Conservation (phyloP, 2,329 filamentous ascomycete genomes). For the Teratosphaeria epicoccoides region DNA sequence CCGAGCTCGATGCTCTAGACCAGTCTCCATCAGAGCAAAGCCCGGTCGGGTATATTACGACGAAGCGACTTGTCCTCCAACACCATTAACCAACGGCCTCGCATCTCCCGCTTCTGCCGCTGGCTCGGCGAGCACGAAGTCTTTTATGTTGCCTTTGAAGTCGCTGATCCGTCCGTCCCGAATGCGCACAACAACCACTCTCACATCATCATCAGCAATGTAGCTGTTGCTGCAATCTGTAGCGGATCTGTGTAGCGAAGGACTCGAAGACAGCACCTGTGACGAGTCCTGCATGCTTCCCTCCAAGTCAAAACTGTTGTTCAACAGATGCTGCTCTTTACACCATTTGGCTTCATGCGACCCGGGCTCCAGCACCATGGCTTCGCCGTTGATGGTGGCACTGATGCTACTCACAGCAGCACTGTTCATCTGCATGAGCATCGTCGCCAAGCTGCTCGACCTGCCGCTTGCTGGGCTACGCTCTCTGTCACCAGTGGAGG, state of each 20-base stretch:
- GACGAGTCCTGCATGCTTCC: background rate
- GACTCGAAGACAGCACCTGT: conserved; percentile 13
- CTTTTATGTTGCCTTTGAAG: conserved; percentile 87
- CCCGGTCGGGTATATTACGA: too few relatives aligned
- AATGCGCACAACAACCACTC: conserved; percentile 78
- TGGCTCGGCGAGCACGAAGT: conserved; percentile 39
- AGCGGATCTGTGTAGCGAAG: conserved; percentile 17
- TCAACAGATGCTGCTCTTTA: conserved; percentile 71
- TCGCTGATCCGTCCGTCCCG: conserved; percentile 80
- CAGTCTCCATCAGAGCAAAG: background rate
- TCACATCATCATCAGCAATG: conserved; percentile 70
- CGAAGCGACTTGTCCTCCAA: background rate
- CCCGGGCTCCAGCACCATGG: conserved; percentile 59
- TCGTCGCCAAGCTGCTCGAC: conserved; percentile 64
- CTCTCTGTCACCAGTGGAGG: conserved; percentile 29
- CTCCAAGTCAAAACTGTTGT: conserved; percentile 53
- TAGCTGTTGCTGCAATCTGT: conserved; percentile 51
- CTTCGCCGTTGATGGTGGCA: conserved; percentile 85
- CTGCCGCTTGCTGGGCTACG: conserved; percentile 52
- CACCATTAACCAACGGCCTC: background rate
- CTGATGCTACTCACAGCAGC: conserved; percentile 79
- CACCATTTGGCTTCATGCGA: conserved; percentile 79
- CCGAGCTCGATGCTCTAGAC: too few relatives aligned
- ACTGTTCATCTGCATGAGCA: conserved; percentile 85
- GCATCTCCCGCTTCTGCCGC: background rate